phyloP scores from a whole-genome alignment of 78 protist species.

The Dictyostelium brefeldianum region DNA sequence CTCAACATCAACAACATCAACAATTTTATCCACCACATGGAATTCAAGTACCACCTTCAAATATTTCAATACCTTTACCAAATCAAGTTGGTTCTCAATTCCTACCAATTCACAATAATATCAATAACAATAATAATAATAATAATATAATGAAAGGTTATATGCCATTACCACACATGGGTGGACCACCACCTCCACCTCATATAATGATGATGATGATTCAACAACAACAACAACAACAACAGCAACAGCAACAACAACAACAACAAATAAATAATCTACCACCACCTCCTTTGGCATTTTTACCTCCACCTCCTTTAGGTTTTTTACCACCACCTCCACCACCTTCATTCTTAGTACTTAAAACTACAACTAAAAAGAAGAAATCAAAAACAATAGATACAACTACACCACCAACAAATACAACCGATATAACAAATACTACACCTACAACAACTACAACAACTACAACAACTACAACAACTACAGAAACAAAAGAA shows the following conservation, averaged over 20 bases:
- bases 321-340: slow-evolving; percentile 18
- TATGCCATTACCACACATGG: background rate
- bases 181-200: slow-evolving; percentile 23
- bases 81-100: too few species aligned
- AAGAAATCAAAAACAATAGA: background rate
- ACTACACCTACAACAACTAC: background rate
- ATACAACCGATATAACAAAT: background rate
- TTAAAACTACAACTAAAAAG: background rate
- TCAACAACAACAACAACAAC: slow-evolving; percentile 15
- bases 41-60: background rate
- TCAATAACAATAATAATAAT: background rate
- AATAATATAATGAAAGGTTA: too few species aligned
- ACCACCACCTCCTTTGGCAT: slow-evolving; percentile 40
- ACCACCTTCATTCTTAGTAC: slow-evolving; percentile 4
- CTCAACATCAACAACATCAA: background rate
- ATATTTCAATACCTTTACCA: too few species aligned
- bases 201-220: slow-evolving; percentile 12
- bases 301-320: slow-evolving; percentile 16
- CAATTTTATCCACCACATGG: background rate
- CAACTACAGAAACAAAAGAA: background rate
- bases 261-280: slow-evolving; percentile 7
- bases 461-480: background rate
- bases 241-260: slow-evolving; percentile 18
- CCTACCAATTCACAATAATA: too few species aligned
- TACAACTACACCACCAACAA: background rate